phyloP scores from a whole-genome alignment of 2,329 filamentous ascomycete species.

The Aspergillus ibericus region DNA sequence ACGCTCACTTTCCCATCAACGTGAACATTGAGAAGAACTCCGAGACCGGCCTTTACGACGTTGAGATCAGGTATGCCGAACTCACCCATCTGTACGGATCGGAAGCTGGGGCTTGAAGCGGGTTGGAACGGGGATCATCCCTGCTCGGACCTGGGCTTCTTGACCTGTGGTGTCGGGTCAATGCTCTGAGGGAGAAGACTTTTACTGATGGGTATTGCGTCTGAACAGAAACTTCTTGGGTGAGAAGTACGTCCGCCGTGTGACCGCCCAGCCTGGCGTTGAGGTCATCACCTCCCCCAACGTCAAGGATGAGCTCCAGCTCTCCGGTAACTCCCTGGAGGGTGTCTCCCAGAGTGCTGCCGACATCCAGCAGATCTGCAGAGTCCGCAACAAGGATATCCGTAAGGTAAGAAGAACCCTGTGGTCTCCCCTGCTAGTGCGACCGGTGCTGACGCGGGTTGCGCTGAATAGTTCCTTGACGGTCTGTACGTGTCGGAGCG shows the following conservation, averaged over 20 bases:
- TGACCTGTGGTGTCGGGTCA: not conserved
- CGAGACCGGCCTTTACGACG: constrained; percentile 83
- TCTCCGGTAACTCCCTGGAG: constrained; percentile 94
- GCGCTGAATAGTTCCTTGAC: constrained; percentile 79
- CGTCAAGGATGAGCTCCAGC: constrained; percentile 96
- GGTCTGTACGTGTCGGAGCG: constrained; percentile 99
- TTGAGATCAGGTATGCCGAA: constrained; percentile 87
- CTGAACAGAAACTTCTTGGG: constrained; percentile 84
- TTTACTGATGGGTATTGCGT: constrained; percentile 33
- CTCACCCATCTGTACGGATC: not conserved
- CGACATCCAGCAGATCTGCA: constrained; percentile 99
- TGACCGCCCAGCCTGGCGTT: constrained; percentile 86
- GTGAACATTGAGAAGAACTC: constrained; percentile 97
- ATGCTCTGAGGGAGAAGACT: not conserved
- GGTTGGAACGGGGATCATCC: not conserved
- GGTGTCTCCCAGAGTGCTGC: constrained; percentile 96
- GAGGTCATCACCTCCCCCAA: constrained; percentile 84
- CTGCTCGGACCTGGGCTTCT: not conserved
- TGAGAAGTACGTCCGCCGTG: constrained; percentile 97
- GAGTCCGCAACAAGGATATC: constrained; percentile 99
- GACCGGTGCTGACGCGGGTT: not conserved
- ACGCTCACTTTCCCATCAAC: constrained; percentile 99
- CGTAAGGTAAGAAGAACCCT: constrained; percentile 69
- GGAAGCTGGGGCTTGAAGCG: not conserved
- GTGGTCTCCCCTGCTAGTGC: not conserved